Evolutionary conservation across 2,329 filamentous ascomycete genomes (phyloP).

Genomic region (Alternaria sp.): DNA sequence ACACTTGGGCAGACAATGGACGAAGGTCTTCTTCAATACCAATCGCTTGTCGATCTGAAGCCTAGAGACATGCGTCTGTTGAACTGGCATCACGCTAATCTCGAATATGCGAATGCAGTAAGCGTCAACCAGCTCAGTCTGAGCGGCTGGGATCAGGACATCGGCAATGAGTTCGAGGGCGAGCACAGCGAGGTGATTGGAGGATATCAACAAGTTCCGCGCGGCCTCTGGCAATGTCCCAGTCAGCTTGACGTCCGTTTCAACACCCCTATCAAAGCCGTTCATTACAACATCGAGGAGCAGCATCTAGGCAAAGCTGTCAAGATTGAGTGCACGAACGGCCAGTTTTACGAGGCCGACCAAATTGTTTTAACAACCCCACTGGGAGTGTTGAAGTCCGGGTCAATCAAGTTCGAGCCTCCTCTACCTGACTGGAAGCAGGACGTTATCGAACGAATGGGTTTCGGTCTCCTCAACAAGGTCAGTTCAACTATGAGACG

Average conservation of each 20-base stretch:
- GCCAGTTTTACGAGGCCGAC: slow-evolving; percentile 80
- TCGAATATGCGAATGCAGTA: slow-evolving; percentile 95
- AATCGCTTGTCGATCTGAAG: slow-evolving; percentile 78
- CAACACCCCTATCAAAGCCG: slow-evolving; percentile 72
- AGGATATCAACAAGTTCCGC: slow-evolving; percentile 92
- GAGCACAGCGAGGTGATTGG: slow-evolving; percentile 92
- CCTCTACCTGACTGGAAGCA: slow-evolving; percentile 86
- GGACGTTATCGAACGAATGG: slow-evolving; percentile 80
- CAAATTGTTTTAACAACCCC: slow-evolving; percentile 89
- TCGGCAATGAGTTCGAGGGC: slow-evolving; percentile 96
- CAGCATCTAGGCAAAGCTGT: slow-evolving; percentile 30
- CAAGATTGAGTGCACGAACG: slow-evolving; percentile 72
- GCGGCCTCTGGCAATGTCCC: slow-evolving; percentile 80
- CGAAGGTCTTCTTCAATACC: slow-evolving; percentile 87
- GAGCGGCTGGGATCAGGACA: slow-evolving; percentile 94
- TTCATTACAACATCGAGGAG: slow-evolving; percentile 62
- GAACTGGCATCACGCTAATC: slow-evolving; percentile 98
- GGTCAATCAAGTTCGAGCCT: slow-evolving; percentile 82
- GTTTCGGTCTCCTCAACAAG: slow-evolving; percentile 95
- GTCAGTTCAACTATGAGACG: slow-evolving; percentile 42
- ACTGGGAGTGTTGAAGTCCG: slow-evolving; percentile 88
- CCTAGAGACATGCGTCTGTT: slow-evolving; percentile 87
- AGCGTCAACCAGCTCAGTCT: slow-evolving; percentile 88
- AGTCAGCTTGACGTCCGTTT: slow-evolving; percentile 78
- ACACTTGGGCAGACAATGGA: slow-evolving; percentile 92